Evolutionary conservation across 257 asterid genomes (phyloP).

Genomic region (Paulownia fortunei): DNA sequence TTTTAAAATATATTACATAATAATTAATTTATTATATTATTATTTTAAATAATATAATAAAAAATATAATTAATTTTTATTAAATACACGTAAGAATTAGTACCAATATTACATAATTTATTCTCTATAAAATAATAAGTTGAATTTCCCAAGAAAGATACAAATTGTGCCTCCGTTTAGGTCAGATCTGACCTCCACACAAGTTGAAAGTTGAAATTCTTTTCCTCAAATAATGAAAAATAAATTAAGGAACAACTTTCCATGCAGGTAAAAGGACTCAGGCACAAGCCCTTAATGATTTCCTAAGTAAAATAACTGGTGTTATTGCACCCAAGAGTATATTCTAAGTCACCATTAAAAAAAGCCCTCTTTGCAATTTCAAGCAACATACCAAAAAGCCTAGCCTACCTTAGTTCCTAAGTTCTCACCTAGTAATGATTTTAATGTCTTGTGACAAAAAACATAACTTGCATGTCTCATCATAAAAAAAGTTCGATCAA

Average conservation of each 20-base stretch:
- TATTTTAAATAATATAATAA: too few relatives aligned
- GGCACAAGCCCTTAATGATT: background rate
- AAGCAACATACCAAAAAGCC: conserved; percentile 42
- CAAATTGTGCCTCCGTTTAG: too few relatives aligned
- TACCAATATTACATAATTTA: too few relatives aligned
- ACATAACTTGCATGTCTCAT: too few relatives aligned
- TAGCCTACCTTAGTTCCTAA: conserved; percentile 23
- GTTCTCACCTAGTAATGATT: conserved; percentile 23
- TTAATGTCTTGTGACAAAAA: conserved; percentile 20
- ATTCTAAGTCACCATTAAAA: conserved; percentile 36
- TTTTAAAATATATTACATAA: too few relatives aligned
- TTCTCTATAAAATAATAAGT: too few relatives aligned
- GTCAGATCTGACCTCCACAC: too few relatives aligned
- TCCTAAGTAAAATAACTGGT: background rate
- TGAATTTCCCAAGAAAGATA: too few relatives aligned
- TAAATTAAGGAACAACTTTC: background rate
- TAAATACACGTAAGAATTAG: too few relatives aligned
- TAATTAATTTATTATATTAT: too few relatives aligned
- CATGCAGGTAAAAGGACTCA: background rate
- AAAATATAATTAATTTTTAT: too few relatives aligned
- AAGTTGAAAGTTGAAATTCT: background rate
- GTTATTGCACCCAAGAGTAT: conserved; percentile 33
- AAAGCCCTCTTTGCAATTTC: conserved; percentile 26
- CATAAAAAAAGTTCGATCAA: too few relatives aligned
- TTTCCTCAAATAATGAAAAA: background rate